Evolutionary conservation across 2,329 filamentous ascomycete species (phyloP), one percentile per base, ranked within the genome.

Genomic region (Alternaria ventricosa): DNA sequence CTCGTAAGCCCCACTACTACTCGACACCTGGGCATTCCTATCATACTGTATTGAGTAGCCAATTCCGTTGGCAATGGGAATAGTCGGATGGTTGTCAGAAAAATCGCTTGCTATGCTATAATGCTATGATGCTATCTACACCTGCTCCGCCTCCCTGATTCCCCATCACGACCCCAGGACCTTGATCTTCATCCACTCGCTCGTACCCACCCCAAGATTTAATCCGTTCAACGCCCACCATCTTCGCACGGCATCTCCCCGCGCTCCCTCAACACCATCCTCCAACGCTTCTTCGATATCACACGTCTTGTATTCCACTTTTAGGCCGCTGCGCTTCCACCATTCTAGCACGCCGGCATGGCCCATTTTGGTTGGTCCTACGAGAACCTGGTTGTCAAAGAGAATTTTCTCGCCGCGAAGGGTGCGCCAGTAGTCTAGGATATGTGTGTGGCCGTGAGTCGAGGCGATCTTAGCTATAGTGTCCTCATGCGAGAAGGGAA

Each of bases 271-370:
- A 5, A 95, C 87, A 22, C 93, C 92, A 77, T 97, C 94, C 78
- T 97, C 94, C 43, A 97, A 85, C 1, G 94, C 94, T 81, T 97
- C 95, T 78, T 97, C 94, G 65, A 98, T 96, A 79, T 97, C 94
- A 79, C 94, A 97, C 1, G 93, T 97, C 79, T 95, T 94, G 80
- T 97, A 97, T 79, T 97, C 93, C 25, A 97, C 94, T 56, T 88
- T 87, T 70, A 94, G 85, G 0, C 89, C 88, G 71, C 90, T 91
- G 57, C 85, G 86, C 74, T 92, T 91, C 94, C 95, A 97, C 95
- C 95, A 97, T 77, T 97, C 93, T 8, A 98, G 83, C 22, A 97
- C 93, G 36, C 89, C 86, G 4, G 94, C 88, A 77, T 96, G 92
- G 6, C 93, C 93, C 76, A 95, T 92, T 72, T 94, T 93, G 1